phyloP scores from a whole-genome alignment of 208 protist genomes.

The Acanthamoeba royreba region DNA sequence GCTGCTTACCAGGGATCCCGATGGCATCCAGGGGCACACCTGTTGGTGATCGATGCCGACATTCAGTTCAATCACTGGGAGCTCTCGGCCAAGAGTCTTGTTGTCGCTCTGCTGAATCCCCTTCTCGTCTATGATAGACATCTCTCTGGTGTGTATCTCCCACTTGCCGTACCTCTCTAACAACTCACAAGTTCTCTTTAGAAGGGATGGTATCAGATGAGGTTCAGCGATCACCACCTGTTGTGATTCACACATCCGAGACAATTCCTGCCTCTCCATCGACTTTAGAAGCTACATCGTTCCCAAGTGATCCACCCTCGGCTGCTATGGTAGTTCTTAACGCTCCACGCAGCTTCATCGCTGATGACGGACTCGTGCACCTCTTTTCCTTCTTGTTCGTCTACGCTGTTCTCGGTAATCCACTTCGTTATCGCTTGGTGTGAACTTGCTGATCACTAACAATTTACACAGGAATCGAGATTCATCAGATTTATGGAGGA shows the following conservation, averaged over 20 bases:
- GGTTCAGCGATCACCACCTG: too few species aligned
- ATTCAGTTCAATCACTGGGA: conserved; percentile 51
- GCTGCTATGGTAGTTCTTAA: conserved; percentile 9
- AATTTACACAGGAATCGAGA: neutral
- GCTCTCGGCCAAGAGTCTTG: conserved; percentile 16
- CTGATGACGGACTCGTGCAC: conserved; percentile 27
- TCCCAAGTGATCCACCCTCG: too few species aligned
- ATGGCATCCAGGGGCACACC: neutral
- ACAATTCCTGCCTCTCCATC: neutral
- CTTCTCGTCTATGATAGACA: neutral
- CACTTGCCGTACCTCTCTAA: too few species aligned
- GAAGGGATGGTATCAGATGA: too few species aligned
- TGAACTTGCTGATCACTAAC: neutral
- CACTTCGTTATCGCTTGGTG: too few species aligned
- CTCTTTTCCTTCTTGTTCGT: conserved; percentile 41
- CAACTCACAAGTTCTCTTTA: too few species aligned
- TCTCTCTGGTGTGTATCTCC: neutral
- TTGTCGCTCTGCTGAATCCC: neutral
- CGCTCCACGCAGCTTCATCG: conserved; percentile 22
- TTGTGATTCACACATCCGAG: neutral
- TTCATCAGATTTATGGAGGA: conserved; percentile 10
- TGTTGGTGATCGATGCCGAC: conserved; percentile 16
- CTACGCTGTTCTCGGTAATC: neutral
- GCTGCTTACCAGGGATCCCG: too few species aligned
- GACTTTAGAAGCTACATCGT: too few species aligned